Evolutionary conservation across 441 rosid genomes (phyloP).

Genomic region (Arabidopsis hybrid): DNA sequence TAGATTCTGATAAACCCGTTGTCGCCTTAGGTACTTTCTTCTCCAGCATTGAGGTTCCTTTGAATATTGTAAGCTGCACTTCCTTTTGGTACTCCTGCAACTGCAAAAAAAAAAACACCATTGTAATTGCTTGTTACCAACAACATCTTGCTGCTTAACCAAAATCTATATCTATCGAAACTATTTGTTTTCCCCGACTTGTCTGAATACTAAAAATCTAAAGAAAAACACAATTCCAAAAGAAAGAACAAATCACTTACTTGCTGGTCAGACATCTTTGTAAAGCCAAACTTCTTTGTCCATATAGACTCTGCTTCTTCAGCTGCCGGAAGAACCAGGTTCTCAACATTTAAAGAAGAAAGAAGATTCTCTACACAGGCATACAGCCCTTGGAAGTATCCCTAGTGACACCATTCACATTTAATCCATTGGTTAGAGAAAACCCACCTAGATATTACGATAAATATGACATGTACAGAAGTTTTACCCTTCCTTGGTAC

Average conservation of each 20-base stretch:
- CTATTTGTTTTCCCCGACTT: neutral
- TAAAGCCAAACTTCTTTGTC: constrained; percentile 91
- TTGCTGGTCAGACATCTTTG: constrained; percentile 70
- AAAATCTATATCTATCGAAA: neutral
- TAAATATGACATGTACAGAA: neutral
- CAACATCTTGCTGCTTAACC: neutral
- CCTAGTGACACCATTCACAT: constrained; percentile 53
- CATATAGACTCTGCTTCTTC: constrained; percentile 96
- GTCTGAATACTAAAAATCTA: neutral
- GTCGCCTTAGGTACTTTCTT: constrained; percentile 59
- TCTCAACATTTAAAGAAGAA: constrained; percentile 73
- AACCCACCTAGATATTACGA: neutral
- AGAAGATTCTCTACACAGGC: constrained; percentile 84
- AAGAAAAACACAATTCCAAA: constrained; percentile 2
- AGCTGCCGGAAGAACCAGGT: constrained; percentile 95
- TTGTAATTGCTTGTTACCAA: too few relatives aligned
- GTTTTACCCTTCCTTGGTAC: constrained; percentile 91
- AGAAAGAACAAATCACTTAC: constrained; percentile 38
- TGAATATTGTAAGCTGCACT: constrained; percentile 80
- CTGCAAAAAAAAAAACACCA: constrained; percentile 47
- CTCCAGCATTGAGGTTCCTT: constrained; percentile 89
- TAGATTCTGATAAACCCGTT: constrained; percentile 35
- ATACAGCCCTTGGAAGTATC: constrained; percentile 89
- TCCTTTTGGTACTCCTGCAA: constrained; percentile 68
- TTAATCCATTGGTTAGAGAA: neutral